Conservation (phyloP, 352 stramenopile species). For the Globisporangium acanthophoron region DNA sequence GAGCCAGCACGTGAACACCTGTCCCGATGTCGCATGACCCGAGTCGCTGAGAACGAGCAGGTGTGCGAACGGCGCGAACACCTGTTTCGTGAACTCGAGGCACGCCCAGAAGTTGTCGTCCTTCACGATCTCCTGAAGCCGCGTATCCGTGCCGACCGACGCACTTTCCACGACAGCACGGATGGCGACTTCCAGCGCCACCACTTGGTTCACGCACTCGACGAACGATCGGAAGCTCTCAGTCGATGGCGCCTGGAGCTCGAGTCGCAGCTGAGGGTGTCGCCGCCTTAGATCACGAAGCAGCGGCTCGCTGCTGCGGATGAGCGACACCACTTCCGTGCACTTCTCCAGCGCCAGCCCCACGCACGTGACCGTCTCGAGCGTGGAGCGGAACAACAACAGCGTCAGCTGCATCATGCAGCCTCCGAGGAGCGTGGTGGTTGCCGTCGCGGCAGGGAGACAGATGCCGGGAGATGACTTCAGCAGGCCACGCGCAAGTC, state of each 20-base stretch:
- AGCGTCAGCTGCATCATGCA: constrained; percentile 34
- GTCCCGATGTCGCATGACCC: constrained; percentile 17
- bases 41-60: constrained; percentile 23
- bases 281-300: not conserved
- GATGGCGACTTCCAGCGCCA: constrained; percentile 6
- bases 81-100: constrained; percentile 5
- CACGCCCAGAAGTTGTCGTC: constrained; percentile 26
- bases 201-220: constrained; percentile 15
- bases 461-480: not conserved
- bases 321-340: constrained; percentile 14
- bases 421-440: constrained; percentile 5
- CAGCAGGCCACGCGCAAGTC: constrained; percentile 2
- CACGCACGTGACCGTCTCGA: constrained; percentile 19
- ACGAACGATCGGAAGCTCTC: constrained; percentile 18
- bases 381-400: constrained; percentile 15
- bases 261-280: not conserved
- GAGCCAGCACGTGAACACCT: constrained; percentile 30
- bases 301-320: constrained; percentile 5
- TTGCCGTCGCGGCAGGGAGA: not conserved
- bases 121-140: not conserved
- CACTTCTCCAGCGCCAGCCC: constrained; percentile 14
- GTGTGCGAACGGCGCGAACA: constrained; percentile 23
- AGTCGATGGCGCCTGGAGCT: constrained; percentile 1
- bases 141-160: not conserved
- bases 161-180: no score